These are phyloP conservation scores for Coleophoma eucalyptorum DNA, from an alignment of 2,329 filamentous ascomycete species.

Conservation along the genomic window DNA sequence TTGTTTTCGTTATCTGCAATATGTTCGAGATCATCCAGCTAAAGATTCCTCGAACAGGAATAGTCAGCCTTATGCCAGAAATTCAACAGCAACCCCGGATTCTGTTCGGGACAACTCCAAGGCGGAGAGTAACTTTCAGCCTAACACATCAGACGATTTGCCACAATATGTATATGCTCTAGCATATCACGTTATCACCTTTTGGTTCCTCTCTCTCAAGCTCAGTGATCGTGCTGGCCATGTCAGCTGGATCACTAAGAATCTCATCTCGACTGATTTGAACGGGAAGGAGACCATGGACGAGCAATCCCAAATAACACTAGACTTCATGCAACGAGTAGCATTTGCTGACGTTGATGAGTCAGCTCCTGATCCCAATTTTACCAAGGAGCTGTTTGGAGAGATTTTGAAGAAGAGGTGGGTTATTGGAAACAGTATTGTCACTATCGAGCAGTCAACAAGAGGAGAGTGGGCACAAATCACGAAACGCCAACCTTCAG, in stretches of 20 bases:
- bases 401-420: slow-evolving; percentile 65
- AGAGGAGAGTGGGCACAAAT: slow-evolving; percentile 66
- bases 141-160: slow-evolving; percentile 63
- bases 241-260: slow-evolving; percentile 86
- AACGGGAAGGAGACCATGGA: slow-evolving; percentile 74
- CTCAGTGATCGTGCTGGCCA: slow-evolving; percentile 78
- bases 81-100: slow-evolving; percentile 13
- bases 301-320: slow-evolving; percentile 88
- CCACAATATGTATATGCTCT: slow-evolving; percentile 92
- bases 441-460: slow-evolving; percentile 70
- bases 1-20: slow-evolving; percentile 89
- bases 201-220: slow-evolving; percentile 92
- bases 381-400: slow-evolving; percentile 61
- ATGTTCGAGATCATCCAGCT: slow-evolving; percentile 63
- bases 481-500: slow-evolving; percentile 68
- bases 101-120: slow-evolving; percentile 31
- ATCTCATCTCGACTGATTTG: slow-evolving; percentile 72
- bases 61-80: slow-evolving; percentile 29
- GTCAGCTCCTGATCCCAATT: slow-evolving; percentile 62
- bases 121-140: slow-evolving; percentile 33
- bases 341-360: slow-evolving; percentile 84
- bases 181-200: slow-evolving; percentile 92
- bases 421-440: slow-evolving; percentile 69
- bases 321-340: slow-evolving; percentile 91
- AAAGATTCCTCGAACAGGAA: slow-evolving; percentile 30